phyloP scores from a whole-genome alignment of 83 land plant species.

The Thuja plicata region DNA sequence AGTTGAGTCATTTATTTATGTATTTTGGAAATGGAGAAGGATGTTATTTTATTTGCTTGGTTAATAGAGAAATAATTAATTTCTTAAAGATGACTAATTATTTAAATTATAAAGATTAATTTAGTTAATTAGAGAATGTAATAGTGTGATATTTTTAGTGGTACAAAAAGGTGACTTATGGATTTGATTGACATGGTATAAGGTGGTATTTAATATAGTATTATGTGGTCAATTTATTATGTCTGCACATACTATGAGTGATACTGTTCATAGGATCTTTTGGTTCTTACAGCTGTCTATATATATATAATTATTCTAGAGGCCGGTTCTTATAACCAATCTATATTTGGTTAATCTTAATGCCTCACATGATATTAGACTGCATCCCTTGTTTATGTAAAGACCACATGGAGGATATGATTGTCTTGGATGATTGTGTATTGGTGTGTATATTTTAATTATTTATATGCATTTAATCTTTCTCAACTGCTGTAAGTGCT shows the following conservation, averaged over 20 bases:
- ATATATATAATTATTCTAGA: background rate
- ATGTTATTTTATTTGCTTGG: too few species aligned
- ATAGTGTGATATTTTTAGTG: too few species aligned
- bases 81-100: too few species aligned
- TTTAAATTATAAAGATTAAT: too few species aligned
- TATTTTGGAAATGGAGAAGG: too few species aligned
- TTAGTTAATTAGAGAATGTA: too few species aligned
- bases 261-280: background rate
- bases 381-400: background rate
- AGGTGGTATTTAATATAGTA: too few species aligned
- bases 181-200: too few species aligned
- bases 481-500: background rate
- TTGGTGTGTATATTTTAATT: background rate
- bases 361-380: background rate
- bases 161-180: too few species aligned
- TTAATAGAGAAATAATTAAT: too few species aligned
- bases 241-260: background rate
- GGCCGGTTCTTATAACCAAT: background rate
- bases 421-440: background rate
- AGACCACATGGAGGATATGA: background rate
- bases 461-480: background rate
- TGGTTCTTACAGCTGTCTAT: background rate
- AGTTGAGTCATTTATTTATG: too few species aligned
- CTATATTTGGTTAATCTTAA: background rate
- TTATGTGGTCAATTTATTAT: too few species aligned